Evolutionary conservation across 2,329 filamentous ascomycete species (phyloP).

Genomic region (Alternaria ethzedia): DNA sequence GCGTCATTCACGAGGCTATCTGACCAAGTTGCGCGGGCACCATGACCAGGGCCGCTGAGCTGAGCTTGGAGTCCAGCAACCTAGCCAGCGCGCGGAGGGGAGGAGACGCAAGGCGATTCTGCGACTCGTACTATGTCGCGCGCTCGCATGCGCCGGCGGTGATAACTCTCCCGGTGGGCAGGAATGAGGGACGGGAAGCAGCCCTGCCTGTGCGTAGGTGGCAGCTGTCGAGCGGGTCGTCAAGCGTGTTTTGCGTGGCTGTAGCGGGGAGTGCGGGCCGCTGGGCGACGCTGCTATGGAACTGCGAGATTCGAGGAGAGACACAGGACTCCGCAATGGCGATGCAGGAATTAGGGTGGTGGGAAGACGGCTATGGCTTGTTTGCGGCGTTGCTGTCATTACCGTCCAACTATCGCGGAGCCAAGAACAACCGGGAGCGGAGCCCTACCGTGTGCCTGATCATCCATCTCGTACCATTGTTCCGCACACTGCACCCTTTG

Average conservation of each 20-base stretch:
- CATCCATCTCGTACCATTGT: not conserved
- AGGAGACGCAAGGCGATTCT: conserved; percentile 3
- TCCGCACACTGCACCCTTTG: not conserved
- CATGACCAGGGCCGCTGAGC: conserved; percentile 41
- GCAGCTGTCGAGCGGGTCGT: conserved; percentile 22
- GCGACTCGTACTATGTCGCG: conserved; percentile 17
- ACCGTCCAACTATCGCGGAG: not conserved
- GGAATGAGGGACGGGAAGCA: conserved; percentile 10
- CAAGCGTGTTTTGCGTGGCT: conserved; percentile 16
- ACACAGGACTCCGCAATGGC: not conserved
- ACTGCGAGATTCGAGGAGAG: not conserved
- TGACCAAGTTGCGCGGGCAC: conserved; percentile 35
- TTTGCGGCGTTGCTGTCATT: not conserved
- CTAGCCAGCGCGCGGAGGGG: conserved; percentile 12
- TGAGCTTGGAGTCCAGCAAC: conserved; percentile 16
- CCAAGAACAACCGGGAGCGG: conserved; percentile 3
- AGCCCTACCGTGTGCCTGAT: conserved; percentile 5
- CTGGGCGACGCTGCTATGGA: conserved; percentile 2
- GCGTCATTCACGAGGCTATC: conserved; percentile 48
- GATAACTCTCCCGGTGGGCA: conserved; percentile 1
- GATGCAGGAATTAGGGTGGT: not conserved
- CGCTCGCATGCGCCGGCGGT: conserved; percentile 20
- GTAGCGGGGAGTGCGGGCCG: conserved; percentile 24
- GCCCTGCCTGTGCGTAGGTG: conserved; percentile 15
- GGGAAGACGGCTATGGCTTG: conserved; percentile 1